A percentile compares a stretch with the other conserved stretches of the same genome.
phyloP scores from a whole-genome alignment of 805 yeast genomes.

The Saturnispora besseyi region DNA sequence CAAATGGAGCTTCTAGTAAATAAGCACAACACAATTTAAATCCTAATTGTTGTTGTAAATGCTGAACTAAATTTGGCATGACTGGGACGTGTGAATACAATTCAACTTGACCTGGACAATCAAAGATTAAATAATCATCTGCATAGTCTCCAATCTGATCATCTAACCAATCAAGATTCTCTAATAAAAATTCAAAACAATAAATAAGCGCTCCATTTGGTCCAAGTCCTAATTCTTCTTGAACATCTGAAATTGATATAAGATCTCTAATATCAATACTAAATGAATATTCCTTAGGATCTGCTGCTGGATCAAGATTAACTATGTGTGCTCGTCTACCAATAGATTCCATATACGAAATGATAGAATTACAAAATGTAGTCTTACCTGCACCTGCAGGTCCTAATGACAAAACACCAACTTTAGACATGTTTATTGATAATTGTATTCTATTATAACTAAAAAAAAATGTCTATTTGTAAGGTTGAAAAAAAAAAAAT shows the following conservation, averaged over 20 bases:
- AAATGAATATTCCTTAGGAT: constrained; percentile 83
- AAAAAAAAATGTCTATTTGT: neutral
- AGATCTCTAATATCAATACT: constrained; percentile 87
- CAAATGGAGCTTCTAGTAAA: constrained; percentile 87
- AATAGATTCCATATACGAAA: constrained; percentile 77
- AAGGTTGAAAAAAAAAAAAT: neutral
- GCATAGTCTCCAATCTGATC: constrained; percentile 94
- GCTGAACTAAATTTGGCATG: constrained; percentile 80
- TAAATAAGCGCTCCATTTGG: constrained; percentile 93
- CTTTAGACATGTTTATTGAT: constrained; percentile 64
- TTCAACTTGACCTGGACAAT: constrained; percentile 97
- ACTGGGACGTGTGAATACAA: constrained; percentile 91
- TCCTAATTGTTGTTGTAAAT: constrained; percentile 67
- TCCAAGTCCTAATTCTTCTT: constrained; percentile 89
- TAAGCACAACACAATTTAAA: constrained; percentile 91
- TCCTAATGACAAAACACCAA: constrained; percentile 87
- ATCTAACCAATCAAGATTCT: constrained; percentile 93
- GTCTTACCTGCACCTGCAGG: constrained; percentile 98
- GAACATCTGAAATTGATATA: constrained; percentile 84
- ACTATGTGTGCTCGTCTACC: constrained; percentile 94
- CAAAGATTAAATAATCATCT: constrained; percentile 89
- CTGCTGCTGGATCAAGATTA: constrained; percentile 95
- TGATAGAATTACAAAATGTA: constrained; percentile 83
- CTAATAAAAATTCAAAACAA: constrained; percentile 84
- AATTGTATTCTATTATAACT: neutral